Conservation (phyloP, 2,329 filamentous ascomycete genomes). For the Hypoxylon sp. region DNA sequence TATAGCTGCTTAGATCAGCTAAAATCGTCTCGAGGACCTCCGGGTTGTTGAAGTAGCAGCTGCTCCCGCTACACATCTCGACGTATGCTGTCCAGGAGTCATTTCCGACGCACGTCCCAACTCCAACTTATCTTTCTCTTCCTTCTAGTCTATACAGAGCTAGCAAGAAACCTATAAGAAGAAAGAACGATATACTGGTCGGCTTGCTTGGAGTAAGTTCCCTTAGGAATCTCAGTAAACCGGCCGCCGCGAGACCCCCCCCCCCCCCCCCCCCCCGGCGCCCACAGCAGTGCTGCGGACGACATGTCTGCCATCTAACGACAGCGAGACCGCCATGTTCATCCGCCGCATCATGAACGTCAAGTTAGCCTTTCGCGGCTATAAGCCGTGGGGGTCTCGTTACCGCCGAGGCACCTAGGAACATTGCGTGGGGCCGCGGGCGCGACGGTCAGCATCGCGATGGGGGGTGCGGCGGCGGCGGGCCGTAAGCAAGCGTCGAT, state of each 20-base stretch:
- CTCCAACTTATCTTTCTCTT: background rate
- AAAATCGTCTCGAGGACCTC: background rate
- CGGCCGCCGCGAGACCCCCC: background rate
- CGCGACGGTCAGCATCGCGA: too few relatives aligned
- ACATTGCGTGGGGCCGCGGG: too few relatives aligned
- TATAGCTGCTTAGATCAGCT: background rate
- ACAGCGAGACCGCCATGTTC: background rate
- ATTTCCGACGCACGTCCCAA: background rate
- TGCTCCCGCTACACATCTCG: too few relatives aligned
- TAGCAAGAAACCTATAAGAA: too few relatives aligned
- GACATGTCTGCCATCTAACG: background rate
- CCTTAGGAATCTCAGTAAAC: background rate
- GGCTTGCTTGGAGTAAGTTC: background rate
- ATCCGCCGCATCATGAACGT: background rate
- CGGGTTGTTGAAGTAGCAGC: too few relatives aligned
- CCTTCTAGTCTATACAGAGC: background rate
- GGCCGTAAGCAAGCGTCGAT: too few relatives aligned
- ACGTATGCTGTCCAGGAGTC: background rate
- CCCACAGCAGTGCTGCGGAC: background rate
- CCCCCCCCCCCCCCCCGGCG: too few relatives aligned
- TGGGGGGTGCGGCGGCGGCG: too few relatives aligned
- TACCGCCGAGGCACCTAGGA: too few relatives aligned
- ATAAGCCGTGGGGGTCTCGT: too few relatives aligned
- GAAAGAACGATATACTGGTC: too few relatives aligned
- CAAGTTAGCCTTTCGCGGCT: too few relatives aligned